Evolutionary conservation across 2,329 filamentous ascomycete species (phyloP).

Genomic region (Lasiodiplodia citricola): DNA sequence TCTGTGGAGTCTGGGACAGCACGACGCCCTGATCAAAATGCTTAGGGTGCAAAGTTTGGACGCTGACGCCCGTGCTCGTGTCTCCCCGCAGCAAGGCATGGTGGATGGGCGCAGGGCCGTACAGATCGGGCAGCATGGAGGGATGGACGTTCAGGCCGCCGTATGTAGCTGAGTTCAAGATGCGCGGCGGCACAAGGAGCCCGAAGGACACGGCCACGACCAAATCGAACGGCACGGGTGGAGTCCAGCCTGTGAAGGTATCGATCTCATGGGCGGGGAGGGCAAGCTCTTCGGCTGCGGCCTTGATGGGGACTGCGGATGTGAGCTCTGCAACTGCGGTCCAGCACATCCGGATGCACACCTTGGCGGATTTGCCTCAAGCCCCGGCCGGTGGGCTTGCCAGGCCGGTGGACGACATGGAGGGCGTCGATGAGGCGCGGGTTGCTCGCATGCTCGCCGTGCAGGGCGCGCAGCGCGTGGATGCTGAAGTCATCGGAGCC

Average conservation of each 20-base stretch:
- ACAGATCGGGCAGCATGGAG: conserved; percentile 84
- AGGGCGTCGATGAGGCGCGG: conserved; percentile 64
- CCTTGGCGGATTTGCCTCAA: conserved; percentile 71
- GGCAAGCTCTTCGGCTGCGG: conserved; percentile 65
- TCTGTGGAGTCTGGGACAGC: conserved; percentile 67
- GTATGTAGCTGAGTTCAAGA: conserved; percentile 73
- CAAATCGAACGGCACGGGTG: conserved; percentile 65
- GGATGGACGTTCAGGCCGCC: conserved; percentile 94
- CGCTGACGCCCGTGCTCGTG: conserved; percentile 71
- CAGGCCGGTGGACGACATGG: conserved; percentile 82
- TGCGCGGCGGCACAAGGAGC: conserved; percentile 78
- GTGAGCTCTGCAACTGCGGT: conserved; percentile 21
- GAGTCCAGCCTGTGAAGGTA: conserved; percentile 80
- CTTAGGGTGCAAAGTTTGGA: conserved; percentile 82
- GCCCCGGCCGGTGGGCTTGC: conserved; percentile 78
- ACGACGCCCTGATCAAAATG: conserved; percentile 81
- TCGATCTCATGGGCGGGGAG: conserved; percentile 76
- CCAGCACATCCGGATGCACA: conserved; percentile 42
- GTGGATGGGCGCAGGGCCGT: conserved; percentile 85
- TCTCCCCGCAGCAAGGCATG: conserved; percentile 74
- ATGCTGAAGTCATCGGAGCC: conserved; percentile 92
- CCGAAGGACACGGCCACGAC: conserved; percentile 95
- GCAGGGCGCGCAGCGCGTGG: conserved; percentile 72
- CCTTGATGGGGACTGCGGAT: conserved; percentile 70
- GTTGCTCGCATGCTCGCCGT: conserved; percentile 58